These are phyloP conservation scores for Colletotrichum sp. DNA, from an alignment of 2,329 filamentous ascomycete species.

Conservation along the genomic window DNA sequence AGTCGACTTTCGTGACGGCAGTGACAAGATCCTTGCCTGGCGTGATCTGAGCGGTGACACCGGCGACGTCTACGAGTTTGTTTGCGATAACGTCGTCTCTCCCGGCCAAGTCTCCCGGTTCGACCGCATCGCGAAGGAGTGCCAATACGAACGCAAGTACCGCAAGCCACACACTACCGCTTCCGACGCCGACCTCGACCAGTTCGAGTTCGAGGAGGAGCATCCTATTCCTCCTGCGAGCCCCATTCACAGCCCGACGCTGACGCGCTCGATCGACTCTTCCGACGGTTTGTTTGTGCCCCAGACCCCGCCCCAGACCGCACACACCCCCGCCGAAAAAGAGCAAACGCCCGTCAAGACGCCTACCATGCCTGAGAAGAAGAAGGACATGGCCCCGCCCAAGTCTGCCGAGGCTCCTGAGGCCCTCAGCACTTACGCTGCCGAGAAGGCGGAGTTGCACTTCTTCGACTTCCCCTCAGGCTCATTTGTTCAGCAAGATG, in stretches of 20 bases:
- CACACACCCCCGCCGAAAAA: slow-evolving; percentile 53
- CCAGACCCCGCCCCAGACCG: slow-evolving; percentile 42
- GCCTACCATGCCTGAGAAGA: slow-evolving; percentile 36
- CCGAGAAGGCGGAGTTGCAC: slow-evolving; percentile 84
- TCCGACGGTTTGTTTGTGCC: slow-evolving; percentile 56
- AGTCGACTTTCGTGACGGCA: slow-evolving; percentile 78
- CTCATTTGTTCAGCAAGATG: slow-evolving; percentile 82
- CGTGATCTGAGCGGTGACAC: slow-evolving; percentile 91
- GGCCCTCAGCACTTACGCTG: slow-evolving; percentile 73
- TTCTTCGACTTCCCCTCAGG: slow-evolving; percentile 90
- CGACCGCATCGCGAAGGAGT: slow-evolving; percentile 83
- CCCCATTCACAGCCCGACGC: slow-evolving; percentile 63
- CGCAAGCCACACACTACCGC: slow-evolving; percentile 80
- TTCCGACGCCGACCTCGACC: slow-evolving; percentile 77
- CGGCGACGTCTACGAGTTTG: slow-evolving; percentile 97
- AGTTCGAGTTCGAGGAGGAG: slow-evolving; percentile 79
- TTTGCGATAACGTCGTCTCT: slow-evolving; percentile 80
- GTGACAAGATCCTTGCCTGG: slow-evolving; percentile 91
- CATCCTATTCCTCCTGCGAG: slow-evolving; percentile 69
- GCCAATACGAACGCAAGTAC: slow-evolving; percentile 97
- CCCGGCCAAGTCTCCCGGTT: slow-evolving; percentile 79
- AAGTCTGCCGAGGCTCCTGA: slow-evolving; percentile 72
- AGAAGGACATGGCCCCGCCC: slow-evolving; percentile 40
- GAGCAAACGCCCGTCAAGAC: slow-evolving; percentile 34
- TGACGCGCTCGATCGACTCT: slow-evolving; percentile 61